Evolutionary conservation across 768 basidiomycete genomes (phyloP), one percentile per base, ranked within the genome.

Genomic region (Strobilomyces echinocephalus): DNA sequence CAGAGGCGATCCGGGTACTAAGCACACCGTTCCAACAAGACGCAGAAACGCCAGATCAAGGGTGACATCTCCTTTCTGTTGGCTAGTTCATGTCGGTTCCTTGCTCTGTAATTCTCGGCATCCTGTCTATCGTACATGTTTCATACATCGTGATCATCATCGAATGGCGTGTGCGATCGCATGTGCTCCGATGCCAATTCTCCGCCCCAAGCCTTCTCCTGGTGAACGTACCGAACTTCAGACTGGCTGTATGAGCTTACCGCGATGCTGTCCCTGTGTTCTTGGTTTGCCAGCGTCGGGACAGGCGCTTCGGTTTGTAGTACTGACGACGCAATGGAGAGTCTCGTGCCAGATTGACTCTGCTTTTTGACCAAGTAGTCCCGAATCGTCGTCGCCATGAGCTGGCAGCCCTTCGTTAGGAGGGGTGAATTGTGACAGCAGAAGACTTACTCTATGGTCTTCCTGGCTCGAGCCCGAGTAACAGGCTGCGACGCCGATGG

Each of bases 391-490:
- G 73, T 80, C 5, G 80, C 76, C 12, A 88, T 79, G 48, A 88
- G 74, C 87, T 89, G 52, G 50, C 54, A 33, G 39, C 20, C 20
- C 20, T 15, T 62, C 15, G 35, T 8, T 5, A 50, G 50, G 47
- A 57, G 54, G 50, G 38, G 14, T 33, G 11, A 5, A n/a, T 2
- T n/a, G 31, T 15, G n/a, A 35, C 38, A 38, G 35, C 26, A 18
- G 34, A 53, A 45, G 38, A 66, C 85, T 52, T 61, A 91, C 88
- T 54, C 76, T 79, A 62, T 91, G 89, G 66, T 91, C 89, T 52
- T 91, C 89, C 50, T 81, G 76, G 43, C 85, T 87, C 40, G 88
- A 88, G 26, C 89, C 89, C 15, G 89, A 91, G 68, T 88, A 91
- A 59, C 85, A 87, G 5, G 84, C 88, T 26, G 79, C 83, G 16